Conservation (phyloP, 495 filamentous ascomycete species). For the Neurospora tetrasperma region DNA sequence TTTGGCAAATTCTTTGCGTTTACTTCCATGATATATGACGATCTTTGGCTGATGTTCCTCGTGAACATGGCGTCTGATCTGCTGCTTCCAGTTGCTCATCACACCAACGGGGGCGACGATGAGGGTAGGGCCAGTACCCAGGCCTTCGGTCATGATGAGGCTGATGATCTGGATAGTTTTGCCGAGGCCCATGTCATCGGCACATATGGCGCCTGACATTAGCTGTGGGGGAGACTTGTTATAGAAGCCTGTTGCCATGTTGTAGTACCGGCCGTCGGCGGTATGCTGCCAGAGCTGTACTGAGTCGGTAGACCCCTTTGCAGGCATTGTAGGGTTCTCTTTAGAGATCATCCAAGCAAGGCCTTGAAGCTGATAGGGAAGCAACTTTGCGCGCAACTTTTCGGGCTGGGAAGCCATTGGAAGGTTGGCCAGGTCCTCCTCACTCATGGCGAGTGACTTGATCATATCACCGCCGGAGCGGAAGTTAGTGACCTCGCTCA, state of each 20-base stretch:
- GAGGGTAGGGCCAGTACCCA: constrained; percentile 48
- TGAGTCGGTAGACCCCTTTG: constrained; percentile 47
- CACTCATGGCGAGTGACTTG: constrained; percentile 57
- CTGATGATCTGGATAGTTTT: constrained; percentile 88
- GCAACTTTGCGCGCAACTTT: constrained; percentile 50
- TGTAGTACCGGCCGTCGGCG: constrained; percentile 46
- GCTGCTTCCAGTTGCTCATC: constrained; percentile 87
- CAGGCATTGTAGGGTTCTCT: constrained; percentile 60
- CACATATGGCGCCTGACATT: constrained; percentile 73
- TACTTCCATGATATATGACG: constrained; percentile 63
- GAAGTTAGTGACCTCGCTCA: constrained; percentile 52
- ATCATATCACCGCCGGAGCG: constrained; percentile 53
- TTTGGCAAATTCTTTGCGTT: constrained; percentile 43
- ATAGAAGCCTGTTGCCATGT: constrained; percentile 69
- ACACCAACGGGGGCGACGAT: constrained; percentile 79
- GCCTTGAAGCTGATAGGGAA: constrained; percentile 79
- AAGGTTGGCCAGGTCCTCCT: constrained; percentile 61
- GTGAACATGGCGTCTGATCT: constrained; percentile 65
- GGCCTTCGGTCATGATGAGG: constrained; percentile 53
- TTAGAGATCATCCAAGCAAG: constrained; percentile 73
- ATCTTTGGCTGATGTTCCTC: constrained; percentile 50
- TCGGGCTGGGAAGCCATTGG: constrained; percentile 61
- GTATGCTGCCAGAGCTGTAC: constrained; percentile 74
- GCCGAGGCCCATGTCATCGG: constrained; percentile 91
- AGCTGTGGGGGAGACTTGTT: constrained; percentile 46